phyloP scores from a whole-genome alignment of 2,329 filamentous ascomycete genomes.

The Trichoderma sp. region DNA sequence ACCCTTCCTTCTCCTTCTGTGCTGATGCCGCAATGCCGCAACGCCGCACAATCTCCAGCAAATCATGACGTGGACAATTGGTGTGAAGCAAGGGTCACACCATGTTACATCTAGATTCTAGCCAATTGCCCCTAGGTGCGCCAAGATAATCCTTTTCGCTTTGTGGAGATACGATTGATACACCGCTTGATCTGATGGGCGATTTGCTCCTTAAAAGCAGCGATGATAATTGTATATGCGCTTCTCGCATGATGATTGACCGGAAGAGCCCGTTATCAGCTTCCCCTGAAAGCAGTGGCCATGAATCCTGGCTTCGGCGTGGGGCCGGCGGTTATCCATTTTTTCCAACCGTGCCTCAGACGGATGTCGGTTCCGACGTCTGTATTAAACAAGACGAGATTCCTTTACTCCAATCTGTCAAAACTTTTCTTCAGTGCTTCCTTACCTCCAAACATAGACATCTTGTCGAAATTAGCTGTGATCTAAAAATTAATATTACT shows the following conservation, averaged over 20 bases:
- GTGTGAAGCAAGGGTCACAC: neutral
- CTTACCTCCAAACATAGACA: neutral
- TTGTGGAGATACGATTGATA: neutral
- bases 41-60: neutral
- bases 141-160: neutral
- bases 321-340: conserved; percentile 13
- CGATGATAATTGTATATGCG: neutral
- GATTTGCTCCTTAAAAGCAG: neutral
- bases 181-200: neutral
- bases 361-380: conserved; percentile 17
- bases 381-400: conserved; percentile 3
- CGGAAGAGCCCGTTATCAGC: neutral
- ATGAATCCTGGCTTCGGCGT: conserved; percentile 10
- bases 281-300: neutral
- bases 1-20: too few species aligned
- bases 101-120: neutral
- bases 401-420: neutral
- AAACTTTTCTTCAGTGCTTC: neutral
- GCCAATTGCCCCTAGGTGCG: neutral
- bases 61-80: neutral
- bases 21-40: neutral
- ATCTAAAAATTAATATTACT: neutral
- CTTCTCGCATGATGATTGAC: neutral
- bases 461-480: neutral
- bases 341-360: conserved; percentile 5